phyloP scores from a whole-genome alignment of 331 rosid species.

The Acacia pycnantha region DNA sequence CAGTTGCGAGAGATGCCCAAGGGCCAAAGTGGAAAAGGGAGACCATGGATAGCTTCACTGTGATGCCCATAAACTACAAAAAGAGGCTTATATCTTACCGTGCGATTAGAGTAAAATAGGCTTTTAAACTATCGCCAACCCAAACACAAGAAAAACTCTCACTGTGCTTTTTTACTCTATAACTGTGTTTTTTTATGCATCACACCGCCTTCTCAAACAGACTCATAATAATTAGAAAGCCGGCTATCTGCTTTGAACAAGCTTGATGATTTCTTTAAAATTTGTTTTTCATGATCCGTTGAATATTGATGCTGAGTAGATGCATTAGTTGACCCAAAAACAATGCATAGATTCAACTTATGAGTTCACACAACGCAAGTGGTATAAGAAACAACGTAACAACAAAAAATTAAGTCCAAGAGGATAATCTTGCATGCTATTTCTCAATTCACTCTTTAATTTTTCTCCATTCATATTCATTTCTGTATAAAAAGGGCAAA shows the following conservation, averaged over 20 bases:
- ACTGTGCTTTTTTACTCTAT: too few species aligned
- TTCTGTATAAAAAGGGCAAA: not conserved
- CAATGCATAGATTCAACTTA: too few species aligned
- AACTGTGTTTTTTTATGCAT: too few species aligned
- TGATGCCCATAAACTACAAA: too few species aligned
- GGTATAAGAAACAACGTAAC: not conserved
- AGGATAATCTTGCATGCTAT: not conserved
- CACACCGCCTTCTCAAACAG: too few species aligned
- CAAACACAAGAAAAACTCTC: too few species aligned
- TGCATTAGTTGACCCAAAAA: not conserved
- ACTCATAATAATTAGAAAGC: not conserved
- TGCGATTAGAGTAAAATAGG: too few species aligned
- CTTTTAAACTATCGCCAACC: too few species aligned
- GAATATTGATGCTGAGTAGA: not conserved
- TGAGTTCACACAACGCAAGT: not conserved
- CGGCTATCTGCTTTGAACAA: not conserved
- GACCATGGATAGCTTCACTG: too few species aligned
- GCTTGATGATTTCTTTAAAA: not conserved
- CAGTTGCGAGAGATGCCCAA: too few species aligned
- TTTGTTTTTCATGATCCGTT: not conserved
- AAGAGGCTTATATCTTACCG: too few species aligned
- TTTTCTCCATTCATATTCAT: not conserved
- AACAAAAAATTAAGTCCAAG: not conserved
- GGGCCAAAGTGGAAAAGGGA: too few species aligned
- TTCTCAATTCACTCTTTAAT: not conserved